phyloP scores from a whole-genome alignment of 1,284 basidiomycete genomes.

The Pascua guehoae region DNA sequence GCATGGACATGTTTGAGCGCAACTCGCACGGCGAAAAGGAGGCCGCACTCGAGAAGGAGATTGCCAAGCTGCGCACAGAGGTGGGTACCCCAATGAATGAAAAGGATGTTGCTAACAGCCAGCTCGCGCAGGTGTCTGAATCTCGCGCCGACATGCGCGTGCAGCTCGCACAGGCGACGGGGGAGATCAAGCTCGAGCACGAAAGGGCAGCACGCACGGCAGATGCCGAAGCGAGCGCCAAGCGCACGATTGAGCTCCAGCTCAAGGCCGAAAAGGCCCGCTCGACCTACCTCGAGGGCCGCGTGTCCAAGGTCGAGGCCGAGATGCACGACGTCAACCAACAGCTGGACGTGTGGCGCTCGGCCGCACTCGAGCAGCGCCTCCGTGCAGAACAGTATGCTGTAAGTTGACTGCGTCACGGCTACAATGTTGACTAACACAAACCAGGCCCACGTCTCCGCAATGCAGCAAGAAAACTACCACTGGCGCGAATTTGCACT shows the following conservation, averaged over 20 bases:
- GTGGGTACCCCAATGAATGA: neutral
- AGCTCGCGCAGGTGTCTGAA: neutral
- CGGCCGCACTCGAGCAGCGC: conserved; percentile 17
- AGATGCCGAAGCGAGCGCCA: conserved; percentile 11
- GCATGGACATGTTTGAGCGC: conserved; percentile 2
- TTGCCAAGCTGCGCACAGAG: conserved; percentile 4
- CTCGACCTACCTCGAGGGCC: conserved; percentile 14
- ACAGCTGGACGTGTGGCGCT: conserved; percentile 18
- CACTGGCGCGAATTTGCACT: conserved; percentile 24
- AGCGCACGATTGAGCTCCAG: conserved; percentile 17
- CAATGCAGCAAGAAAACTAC: conserved; percentile 21
- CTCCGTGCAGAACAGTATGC: conserved; percentile 15
- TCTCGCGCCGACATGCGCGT: conserved; percentile 9
- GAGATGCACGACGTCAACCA: conserved; percentile 10
- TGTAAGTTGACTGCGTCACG: neutral
- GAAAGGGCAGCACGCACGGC: conserved; percentile 12
- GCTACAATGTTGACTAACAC: neutral
- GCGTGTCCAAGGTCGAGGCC: conserved; percentile 8
- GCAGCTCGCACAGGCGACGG: conserved; percentile 11
- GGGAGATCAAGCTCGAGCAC: conserved; percentile 9
- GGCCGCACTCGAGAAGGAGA: conserved; percentile 8
- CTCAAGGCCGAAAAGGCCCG: conserved; percentile 18
- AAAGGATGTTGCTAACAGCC: neutral
- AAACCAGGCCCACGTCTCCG: conserved; percentile 13
- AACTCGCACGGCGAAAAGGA: neutral